Evolutionary conservation across 176 grass and related monocot genomes (phyloP), one percentile per base, ranked within the genome.

Genomic region (Rhipidocladum racemiflorum): DNA sequence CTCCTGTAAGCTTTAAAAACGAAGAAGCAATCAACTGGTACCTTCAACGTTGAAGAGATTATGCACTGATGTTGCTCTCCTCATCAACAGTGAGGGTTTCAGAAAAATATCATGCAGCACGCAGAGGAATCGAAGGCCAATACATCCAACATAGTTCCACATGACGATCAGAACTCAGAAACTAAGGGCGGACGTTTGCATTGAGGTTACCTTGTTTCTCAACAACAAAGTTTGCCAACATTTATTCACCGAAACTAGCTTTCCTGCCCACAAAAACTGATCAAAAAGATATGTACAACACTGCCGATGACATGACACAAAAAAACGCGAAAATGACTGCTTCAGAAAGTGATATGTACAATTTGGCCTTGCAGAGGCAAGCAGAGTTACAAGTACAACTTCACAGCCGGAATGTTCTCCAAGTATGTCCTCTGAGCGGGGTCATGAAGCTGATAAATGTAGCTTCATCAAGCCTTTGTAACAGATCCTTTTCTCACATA

Each of bases 381-480:
- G 21, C 49, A 74, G 72, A 81, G 61, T 81, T 67, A 81, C 75
- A 51, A 21, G 76, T 70, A 68, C 28, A 44, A 83, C 18, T 9
- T 65, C 17, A 9, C 45, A 65, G 59, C 7, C 0, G 13, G 34
- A 70, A 62, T 46, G 34, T 35, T 23, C 66, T 27, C 68, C 23
- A 70, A 48, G 68, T 23, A 70, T 48, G 40, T 29, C 4, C 42
- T 48, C 1, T 65, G 29, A 74, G 32, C 9, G 14, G 43, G 14
- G 43, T 69, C 65, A 74, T 83, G 83, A 89, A 92, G 48, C 80
- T 76, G 79, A 61, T 80, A 89, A 83, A 69, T 73, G 20, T 23
- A 83, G 48, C 72, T 73, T 88, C 77, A 91, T 88, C 77, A 91
- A 38, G 65, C 78, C 73, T 74, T 83, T 38, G 78, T 83, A 38